These are phyloP conservation scores for Tetradesmus lagerheimii DNA, from an alignment of 139 green algal genomes.

Conservation along the genomic window DNA sequence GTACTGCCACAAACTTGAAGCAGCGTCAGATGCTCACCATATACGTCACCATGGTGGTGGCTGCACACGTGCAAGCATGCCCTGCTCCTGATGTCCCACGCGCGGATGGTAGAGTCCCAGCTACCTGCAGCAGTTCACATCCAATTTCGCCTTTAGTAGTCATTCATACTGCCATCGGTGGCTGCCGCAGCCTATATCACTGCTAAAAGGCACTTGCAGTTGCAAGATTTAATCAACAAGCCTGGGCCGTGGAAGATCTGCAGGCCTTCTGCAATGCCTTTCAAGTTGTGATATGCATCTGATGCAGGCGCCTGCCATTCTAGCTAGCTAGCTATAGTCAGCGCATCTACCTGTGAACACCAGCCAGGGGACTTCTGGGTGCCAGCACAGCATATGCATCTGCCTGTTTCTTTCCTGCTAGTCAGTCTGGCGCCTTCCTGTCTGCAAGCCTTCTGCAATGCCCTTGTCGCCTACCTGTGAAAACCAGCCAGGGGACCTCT, in stretches of 20 bases:
- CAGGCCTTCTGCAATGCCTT: background rate
- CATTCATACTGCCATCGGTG: too few species aligned
- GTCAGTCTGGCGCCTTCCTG: background rate
- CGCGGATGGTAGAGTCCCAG: constrained; percentile 65
- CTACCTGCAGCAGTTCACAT: constrained; percentile 40
- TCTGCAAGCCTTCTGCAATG: background rate
- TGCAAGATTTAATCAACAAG: too few species aligned
- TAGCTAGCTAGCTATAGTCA: too few species aligned
- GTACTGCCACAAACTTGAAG: background rate
- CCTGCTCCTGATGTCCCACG: constrained; percentile 63
- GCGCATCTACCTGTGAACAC: constrained; percentile 60
- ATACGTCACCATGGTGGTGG: constrained; percentile 70
- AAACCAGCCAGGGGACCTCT: constrained; percentile 59
- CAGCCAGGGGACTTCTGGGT: constrained; percentile 63
- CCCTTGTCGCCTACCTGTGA: constrained; percentile 64
- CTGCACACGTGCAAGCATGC: constrained; percentile 45
- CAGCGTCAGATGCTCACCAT: constrained; percentile 37
- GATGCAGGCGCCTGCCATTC: too few species aligned
- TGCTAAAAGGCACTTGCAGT: too few species aligned
- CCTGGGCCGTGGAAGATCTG: too few species aligned
- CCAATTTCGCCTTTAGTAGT: background rate
- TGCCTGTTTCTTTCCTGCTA: too few species aligned
- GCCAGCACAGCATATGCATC: constrained; percentile 29
- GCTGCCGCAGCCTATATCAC: too few species aligned
- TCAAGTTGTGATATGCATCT: too few species aligned